Percentiles rank a stretch among this genome's conserved stretches.
phyloP scores from a whole-genome alignment of 768 basidiomycete species.

The Myochromella boudieri region DNA sequence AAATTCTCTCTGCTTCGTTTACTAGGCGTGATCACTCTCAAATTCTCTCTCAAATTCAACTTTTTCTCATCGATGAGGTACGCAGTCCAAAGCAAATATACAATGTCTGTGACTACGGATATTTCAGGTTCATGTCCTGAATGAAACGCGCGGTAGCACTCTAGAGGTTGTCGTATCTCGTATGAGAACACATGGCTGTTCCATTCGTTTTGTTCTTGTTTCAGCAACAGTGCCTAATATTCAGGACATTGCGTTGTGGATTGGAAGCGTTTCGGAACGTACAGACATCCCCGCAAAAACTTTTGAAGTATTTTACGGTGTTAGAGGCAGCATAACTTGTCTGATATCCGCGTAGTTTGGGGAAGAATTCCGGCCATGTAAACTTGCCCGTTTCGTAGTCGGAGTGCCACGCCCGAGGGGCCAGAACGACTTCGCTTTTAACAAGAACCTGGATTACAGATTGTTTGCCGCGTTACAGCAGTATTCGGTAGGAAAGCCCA shows the following conservation, averaged over 20 bases:
- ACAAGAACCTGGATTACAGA: slow-evolving; percentile 66
- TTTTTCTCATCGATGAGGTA: slow-evolving; percentile 93
- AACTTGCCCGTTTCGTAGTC: slow-evolving; percentile 69
- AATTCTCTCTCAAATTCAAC: slow-evolving; percentile 66
- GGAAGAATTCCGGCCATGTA: slow-evolving; percentile 89
- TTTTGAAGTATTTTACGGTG: slow-evolving; percentile 53
- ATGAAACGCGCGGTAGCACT: slow-evolving; percentile 87
- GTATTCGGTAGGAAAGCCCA: slow-evolving; percentile 78
- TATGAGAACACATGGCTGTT: slow-evolving; percentile 76
- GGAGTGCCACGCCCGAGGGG: slow-evolving; percentile 61
- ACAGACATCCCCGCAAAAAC: slow-evolving; percentile 51
- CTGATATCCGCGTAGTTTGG: slow-evolving; percentile 63
- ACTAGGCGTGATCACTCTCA: slow-evolving; percentile 61
- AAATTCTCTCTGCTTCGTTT: no score
- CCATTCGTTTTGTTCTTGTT: slow-evolving; percentile 82
- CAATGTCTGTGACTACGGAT: background rate
- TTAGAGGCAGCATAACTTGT: no score
- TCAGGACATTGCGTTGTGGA: slow-evolving; percentile 86
- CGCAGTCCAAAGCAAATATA: slow-evolving; percentile 8
- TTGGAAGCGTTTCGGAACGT: slow-evolving; percentile 49
- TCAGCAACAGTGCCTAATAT: slow-evolving; percentile 96
- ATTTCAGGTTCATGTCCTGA: slow-evolving; percentile 84
- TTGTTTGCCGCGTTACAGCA: slow-evolving; percentile 72
- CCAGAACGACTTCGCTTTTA: slow-evolving; percentile 81
- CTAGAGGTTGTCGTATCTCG: slow-evolving; percentile 94